Evolutionary conservation across 805 yeast genomes (phyloP), one percentile per base, ranked within the genome.

Genomic region (Pichia californica): DNA sequence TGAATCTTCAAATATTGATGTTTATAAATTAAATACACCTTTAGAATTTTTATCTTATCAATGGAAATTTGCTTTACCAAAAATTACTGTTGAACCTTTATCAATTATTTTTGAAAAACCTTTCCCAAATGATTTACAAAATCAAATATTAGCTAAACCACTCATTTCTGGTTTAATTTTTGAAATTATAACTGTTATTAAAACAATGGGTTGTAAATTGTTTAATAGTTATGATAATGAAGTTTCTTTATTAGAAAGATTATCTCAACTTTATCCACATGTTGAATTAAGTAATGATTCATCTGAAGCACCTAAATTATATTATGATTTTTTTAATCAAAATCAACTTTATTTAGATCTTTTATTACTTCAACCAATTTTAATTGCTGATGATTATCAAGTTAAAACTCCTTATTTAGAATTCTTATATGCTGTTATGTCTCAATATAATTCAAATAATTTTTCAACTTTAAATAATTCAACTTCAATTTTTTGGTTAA

Each of bases 331-430:
- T 55, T 74, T 66, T 57, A 67, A 75, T 52, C 70, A 73, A 58
- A 57, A 76, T 52, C 77, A 76, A 35, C 61, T 86, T 47, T 78
- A 82, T 48, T 69, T 84, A 33, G 97, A 89, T 64, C 70, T 88
- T 57, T 67, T 88, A 34, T 66, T 89, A 42, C 72, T 89, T 48
- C 95, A 88, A 57, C 95, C 96, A 5, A 89, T 89, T 41, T 67
- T 89, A 43, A 69, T 88, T 45, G 95, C 93, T n/a, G 96, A 88
- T 64, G 96, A 88, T 58, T 76, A 77, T 57, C 81, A 83, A 38
- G 80, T 88, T 43, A 82, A 83, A 59, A 87, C 96, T 0, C 96
- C 97, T 2, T 89, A 89, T 59, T 69, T 89, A 59, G 97, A 89
- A 64, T 86, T 86, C 53, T 66, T 87, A 45, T 89, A 87, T 59